Conservation (phyloP, 768 basidiomycete genomes). For the Tulasnella sp. region DNA sequence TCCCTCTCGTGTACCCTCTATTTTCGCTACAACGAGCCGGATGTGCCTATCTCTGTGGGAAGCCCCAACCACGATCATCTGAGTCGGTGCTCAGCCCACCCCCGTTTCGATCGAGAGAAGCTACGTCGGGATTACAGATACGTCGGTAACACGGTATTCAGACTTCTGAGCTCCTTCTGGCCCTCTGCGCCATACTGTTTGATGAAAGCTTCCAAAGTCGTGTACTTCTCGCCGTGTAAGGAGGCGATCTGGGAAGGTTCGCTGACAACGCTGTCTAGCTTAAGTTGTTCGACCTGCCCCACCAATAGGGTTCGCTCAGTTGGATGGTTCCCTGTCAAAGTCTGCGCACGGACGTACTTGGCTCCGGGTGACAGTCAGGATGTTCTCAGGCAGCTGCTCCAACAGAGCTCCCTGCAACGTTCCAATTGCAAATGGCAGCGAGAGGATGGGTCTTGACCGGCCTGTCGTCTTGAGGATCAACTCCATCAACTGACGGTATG, state of each 20-base stretch:
- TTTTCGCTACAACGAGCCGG: slow-evolving; percentile 1
- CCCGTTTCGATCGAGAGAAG: not conserved
- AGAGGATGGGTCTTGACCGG: slow-evolving; percentile 56
- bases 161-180: slow-evolving; percentile 42
- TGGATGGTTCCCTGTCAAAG: not conserved
- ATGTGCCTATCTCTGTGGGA: slow-evolving; percentile 9
- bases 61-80: not conserved
- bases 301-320: not conserved
- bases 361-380: slow-evolving; percentile 66
- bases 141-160: slow-evolving; percentile 54
- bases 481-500: slow-evolving; percentile 64
- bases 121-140: slow-evolving; percentile 39
- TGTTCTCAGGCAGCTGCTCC: slow-evolving; percentile 58
- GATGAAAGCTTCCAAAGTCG: slow-evolving; percentile 23
- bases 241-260: slow-evolving; percentile 16
- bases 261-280: slow-evolving; percentile 28
- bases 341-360: slow-evolving; percentile 49
- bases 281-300: slow-evolving; percentile 31
- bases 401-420: slow-evolving; percentile 61
- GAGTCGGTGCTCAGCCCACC: not conserved
- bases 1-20: not conserved
- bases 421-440: slow-evolving; percentile 61
- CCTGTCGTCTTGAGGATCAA: slow-evolving; percentile 54
- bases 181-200: not conserved
- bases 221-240: slow-evolving; percentile 26